Evolutionary conservation across 2,329 filamentous ascomycete species (phyloP).

Genomic region (Hypoxylon sp.): DNA sequence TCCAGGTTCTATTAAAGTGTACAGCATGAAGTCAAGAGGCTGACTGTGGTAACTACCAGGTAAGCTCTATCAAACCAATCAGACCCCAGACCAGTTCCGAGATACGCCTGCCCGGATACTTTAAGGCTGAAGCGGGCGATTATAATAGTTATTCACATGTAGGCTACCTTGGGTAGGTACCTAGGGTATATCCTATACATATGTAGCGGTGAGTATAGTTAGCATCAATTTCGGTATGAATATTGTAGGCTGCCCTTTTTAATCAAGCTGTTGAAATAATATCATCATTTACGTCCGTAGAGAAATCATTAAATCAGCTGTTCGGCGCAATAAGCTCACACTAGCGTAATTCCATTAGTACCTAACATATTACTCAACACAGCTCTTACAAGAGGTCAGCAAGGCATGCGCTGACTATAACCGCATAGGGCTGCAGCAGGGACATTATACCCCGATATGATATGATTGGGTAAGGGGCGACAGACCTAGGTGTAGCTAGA

Average conservation of each 20-base stretch:
- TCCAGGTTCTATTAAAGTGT: background rate
- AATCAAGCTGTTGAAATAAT: background rate
- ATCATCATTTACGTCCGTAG: too few species aligned
- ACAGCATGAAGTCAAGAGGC: background rate
- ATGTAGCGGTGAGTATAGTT: background rate
- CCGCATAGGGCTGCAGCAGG: background rate
- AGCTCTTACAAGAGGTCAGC: background rate
- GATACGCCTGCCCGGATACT: background rate
- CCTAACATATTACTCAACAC: background rate
- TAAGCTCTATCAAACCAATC: constrained; percentile 1
- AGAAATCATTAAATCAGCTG: background rate
- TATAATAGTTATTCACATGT: background rate
- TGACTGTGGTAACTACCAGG: background rate
- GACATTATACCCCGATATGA: background rate
- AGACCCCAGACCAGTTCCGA: background rate
- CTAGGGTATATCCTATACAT: background rate
- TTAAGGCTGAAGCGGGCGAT: background rate
- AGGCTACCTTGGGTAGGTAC: background rate
- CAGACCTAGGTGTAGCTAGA: background rate
- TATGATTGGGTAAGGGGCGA: background rate
- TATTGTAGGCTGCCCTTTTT: background rate
- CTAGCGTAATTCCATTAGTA: background rate
- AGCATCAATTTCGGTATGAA: background rate
- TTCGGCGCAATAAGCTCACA: background rate
- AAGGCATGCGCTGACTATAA: background rate